Base-by-base conservation (phyloP, 2,329 filamentous ascomycete genomes). In the Aspergillus sp. region DNA sequence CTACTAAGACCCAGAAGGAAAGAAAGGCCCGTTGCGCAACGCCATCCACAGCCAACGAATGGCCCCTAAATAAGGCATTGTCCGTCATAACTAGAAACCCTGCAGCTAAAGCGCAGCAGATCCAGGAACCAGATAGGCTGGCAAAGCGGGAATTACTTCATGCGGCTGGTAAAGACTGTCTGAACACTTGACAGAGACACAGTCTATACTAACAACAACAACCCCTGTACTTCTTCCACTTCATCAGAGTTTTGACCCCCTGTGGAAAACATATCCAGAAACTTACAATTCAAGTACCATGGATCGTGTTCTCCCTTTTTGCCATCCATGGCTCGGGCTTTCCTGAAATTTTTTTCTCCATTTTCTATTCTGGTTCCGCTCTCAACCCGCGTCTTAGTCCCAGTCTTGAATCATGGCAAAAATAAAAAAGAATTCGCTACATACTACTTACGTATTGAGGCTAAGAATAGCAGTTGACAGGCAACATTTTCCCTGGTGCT, bases 61-160 rank as follows among this genome's bases (percentile, higher is more conserved):
- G 21, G 50, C 17, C 19, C 28, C 23, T 23, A 52, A 49, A 23
- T 36, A 19, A 38, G 51, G 30, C 41, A 15, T 53, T 41, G 32
- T n/a, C 51, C 32, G 39, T 23, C 51, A 41, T 41, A 28, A 28
- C 23, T 23, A 5, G 23, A 53, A 53, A 41, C 51, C 51, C 53
- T 43, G 53, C 53, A 32, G 53, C 53, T 45, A 10, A 21, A 45
- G n/a, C 41, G 19, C 41, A 45, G 41, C 41, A 19, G 36, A 55
- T 55, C 28, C 53, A 55, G 53, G 53, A 55, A 55, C 53, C 51
- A 53, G 32, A 17, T 25, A 36, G 41, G 41, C 41, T 45, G 41
- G 25, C 1, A 28, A 36, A 17, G 12, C n/a, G 53, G 17, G 43
- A 55, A 55, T 55, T 17, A 32, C 53, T 47, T 55, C 39, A 43